A percentile compares a stretch with the other conserved stretches of the same genome.
Evolutionary conservation across 768 basidiomycete species (phyloP).

Genomic region (Boletus vinaceobasis): DNA sequence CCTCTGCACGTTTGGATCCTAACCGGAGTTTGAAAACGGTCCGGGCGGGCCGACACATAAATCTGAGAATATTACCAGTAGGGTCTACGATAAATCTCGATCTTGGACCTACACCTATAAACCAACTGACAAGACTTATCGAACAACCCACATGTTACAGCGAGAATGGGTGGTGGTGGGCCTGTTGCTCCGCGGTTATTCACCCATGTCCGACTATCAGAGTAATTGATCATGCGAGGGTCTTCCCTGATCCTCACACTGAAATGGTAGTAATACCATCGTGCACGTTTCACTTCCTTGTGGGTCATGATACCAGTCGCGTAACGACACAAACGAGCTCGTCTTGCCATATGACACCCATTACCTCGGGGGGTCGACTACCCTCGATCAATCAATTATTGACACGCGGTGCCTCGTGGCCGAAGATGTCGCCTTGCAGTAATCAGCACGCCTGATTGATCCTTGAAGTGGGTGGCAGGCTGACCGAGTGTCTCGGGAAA

Average conservation of each 20-base stretch:
- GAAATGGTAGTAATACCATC: neutral
- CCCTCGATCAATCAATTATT: neutral
- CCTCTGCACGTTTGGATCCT: too few relatives aligned
- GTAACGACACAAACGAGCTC: neutral
- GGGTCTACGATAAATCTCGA: too few relatives aligned
- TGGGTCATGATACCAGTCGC: constrained; percentile 2
- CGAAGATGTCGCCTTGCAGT: neutral
- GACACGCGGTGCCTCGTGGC: neutral
- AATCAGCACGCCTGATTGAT: neutral
- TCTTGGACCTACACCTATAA: too few relatives aligned
- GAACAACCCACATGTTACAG: neutral
- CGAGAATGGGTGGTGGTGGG: neutral
- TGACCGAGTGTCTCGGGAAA: constrained; percentile 7
- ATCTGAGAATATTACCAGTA: too few relatives aligned
- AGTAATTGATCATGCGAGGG: constrained; percentile 1
- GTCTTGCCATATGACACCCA: neutral
- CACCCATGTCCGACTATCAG: neutral
- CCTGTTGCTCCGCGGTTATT: constrained; percentile 14
- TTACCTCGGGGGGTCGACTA: constrained; percentile 3
- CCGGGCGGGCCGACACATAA: too few relatives aligned
- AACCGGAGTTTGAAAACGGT: too few relatives aligned
- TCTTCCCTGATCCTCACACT: constrained; percentile 18
- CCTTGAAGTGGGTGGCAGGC: neutral
- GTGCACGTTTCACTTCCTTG: neutral
- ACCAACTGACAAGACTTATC: neutral